phyloP scores from a whole-genome alignment of 768 basidiomycete species.

The Russula earlei region DNA sequence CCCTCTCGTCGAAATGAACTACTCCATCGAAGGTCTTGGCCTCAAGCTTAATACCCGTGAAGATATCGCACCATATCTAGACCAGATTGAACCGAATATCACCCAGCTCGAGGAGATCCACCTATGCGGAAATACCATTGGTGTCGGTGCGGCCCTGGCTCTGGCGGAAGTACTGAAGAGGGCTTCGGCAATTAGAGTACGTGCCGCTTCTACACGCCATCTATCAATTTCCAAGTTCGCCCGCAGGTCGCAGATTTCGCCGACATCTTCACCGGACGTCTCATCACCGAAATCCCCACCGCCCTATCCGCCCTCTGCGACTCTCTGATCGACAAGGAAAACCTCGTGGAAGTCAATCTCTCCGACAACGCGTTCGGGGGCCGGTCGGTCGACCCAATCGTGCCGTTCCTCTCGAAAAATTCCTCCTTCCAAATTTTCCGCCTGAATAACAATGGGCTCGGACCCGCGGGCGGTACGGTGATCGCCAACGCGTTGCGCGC shows the following conservation, averaged over 20 bases:
- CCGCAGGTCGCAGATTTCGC: slow-evolving; percentile 91
- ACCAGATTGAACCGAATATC: slow-evolving; percentile 48
- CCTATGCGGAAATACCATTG: slow-evolving; percentile 89
- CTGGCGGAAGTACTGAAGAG: slow-evolving; percentile 71
- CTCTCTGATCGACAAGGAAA: slow-evolving; percentile 69
- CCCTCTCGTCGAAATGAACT: slow-evolving; percentile 20
- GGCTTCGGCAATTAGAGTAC: slow-evolving; percentile 61
- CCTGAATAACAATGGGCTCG: slow-evolving; percentile 95
- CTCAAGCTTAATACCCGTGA: slow-evolving; percentile 71
- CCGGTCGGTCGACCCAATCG: slow-evolving; percentile 89
- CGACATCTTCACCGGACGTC: slow-evolving; percentile 95
- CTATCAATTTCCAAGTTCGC: not conserved
- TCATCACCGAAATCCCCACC: slow-evolving; percentile 89
- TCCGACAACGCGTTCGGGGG: slow-evolving; percentile 97
- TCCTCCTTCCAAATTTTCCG: slow-evolving; percentile 74
- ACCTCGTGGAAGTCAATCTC: slow-evolving; percentile 81
- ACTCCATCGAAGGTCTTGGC: slow-evolving; percentile 53
- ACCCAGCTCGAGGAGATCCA: slow-evolving; percentile 71
- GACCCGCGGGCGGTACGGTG: slow-evolving; percentile 76
- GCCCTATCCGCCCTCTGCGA: slow-evolving; percentile 86
- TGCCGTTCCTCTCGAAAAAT: slow-evolving; percentile 78
- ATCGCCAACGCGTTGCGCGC: slow-evolving; percentile 77
- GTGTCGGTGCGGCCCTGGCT: slow-evolving; percentile 80
- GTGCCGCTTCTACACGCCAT: slow-evolving; percentile 20
- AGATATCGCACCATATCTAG: slow-evolving; percentile 68